phyloP scores from a whole-genome alignment of 768 basidiomycete genomes.

The Trametes sanguinea region DNA sequence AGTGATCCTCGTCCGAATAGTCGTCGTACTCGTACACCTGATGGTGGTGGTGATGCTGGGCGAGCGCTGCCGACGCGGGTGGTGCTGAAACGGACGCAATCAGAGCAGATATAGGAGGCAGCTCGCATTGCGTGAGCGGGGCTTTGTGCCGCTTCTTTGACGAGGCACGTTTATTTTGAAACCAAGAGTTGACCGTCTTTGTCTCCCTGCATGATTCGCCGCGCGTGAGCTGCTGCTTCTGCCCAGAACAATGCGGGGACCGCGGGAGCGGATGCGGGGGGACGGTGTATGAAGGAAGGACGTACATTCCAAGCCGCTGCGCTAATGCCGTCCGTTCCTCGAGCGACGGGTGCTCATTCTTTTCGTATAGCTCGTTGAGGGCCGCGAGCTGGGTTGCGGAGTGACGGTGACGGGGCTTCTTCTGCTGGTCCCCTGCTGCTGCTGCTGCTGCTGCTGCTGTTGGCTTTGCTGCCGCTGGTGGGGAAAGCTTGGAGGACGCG shows the following conservation, averaged over 20 bases:
- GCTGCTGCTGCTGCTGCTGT: conserved; percentile 25
- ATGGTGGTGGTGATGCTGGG: conserved; percentile 23
- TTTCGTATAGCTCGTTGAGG: conserved; percentile 77
- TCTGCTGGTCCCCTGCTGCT: conserved; percentile 44
- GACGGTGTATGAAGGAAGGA: conserved; percentile 21
- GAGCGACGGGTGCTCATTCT: conserved; percentile 72
- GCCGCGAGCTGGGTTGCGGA: conserved; percentile 70
- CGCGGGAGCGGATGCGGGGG: background rate
- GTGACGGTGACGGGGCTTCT: conserved; percentile 82
- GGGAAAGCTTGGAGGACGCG: conserved; percentile 30
- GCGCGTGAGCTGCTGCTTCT: conserved; percentile 14
- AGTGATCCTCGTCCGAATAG: conserved; percentile 47
- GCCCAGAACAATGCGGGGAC: background rate
- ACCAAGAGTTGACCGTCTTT: conserved; percentile 86
- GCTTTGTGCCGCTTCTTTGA: conserved; percentile 65
- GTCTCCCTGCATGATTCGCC: conserved; percentile 57
- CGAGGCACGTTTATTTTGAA: conserved; percentile 84
- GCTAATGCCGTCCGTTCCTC: conserved; percentile 69
- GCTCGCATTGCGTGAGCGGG: conserved; percentile 32
- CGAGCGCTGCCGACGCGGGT: conserved; percentile 29
- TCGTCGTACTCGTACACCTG: conserved; percentile 44
- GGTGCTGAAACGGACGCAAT: conserved; percentile 43
- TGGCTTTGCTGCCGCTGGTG: conserved; percentile 10
- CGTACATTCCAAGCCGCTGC: conserved; percentile 75
- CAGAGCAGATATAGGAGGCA: conserved; percentile 43